phyloP scores from a whole-genome alignment of 2,329 filamentous ascomycete genomes.

The Pezicula neosporulosa region DNA sequence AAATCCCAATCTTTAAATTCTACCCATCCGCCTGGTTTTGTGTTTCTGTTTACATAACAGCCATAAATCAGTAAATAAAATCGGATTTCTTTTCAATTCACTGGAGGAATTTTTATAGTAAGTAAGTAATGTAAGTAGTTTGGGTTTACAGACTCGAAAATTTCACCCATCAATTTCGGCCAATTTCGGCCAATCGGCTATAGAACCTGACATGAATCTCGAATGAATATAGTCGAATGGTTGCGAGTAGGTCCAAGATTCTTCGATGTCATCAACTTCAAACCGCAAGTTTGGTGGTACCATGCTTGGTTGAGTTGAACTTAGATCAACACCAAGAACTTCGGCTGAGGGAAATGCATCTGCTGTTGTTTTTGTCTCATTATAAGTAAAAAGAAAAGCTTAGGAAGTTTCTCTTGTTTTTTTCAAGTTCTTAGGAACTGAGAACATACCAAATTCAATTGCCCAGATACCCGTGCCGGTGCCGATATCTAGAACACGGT shows the following conservation, averaged over 20 bases:
- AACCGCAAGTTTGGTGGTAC: slow-evolving; percentile 20
- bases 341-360: slow-evolving; percentile 1
- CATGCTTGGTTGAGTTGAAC: slow-evolving; percentile 6
- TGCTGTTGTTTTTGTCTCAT: background rate
- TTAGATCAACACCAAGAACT: slow-evolving; percentile 5
- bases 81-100: no score
- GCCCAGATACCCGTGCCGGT: slow-evolving; percentile 8
- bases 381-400: background rate
- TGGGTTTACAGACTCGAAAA: background rate
- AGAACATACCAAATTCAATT: slow-evolving; percentile 6
- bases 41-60: background rate
- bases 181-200: slow-evolving; percentile 1
- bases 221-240: slow-evolving; percentile 17
- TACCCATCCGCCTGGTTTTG: slow-evolving; percentile 4
- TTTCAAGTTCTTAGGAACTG: background rate
- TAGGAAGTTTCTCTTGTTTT: background rate
- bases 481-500: slow-evolving; percentile 6
- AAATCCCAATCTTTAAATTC: slow-evolving; percentile 5
- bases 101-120: no score
- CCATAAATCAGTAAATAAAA: no score
- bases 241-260: slow-evolving; percentile 21
- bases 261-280: slow-evolving; percentile 28
- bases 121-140: no score
- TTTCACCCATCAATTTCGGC: background rate
- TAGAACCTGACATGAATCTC: background rate